These are phyloP conservation scores for Lecanicillium sp. DNA, from an alignment of 2,329 filamentous ascomycete species.

Conservation along the genomic window DNA sequence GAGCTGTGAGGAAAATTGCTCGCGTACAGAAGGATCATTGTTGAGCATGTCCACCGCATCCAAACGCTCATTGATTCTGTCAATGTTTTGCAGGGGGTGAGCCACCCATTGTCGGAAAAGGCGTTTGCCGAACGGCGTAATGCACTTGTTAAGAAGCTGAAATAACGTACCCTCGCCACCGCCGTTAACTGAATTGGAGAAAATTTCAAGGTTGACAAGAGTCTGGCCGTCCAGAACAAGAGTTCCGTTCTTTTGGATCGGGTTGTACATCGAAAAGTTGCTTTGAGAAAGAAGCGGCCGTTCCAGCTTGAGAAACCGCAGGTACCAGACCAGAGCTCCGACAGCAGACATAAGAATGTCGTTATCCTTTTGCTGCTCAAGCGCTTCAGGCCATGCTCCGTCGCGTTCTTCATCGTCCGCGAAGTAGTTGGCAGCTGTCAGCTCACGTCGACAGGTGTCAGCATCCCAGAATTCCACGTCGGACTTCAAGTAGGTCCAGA, in stretches of 20 bases:
- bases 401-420: conserved; percentile 49
- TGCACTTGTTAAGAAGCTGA: conserved; percentile 82
- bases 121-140: conserved; percentile 94
- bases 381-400: conserved; percentile 66
- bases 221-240: conserved; percentile 93
- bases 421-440: conserved; percentile 78
- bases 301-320: conserved; percentile 83
- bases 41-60: conserved; percentile 94
- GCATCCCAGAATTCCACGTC: conserved; percentile 87
- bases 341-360: conserved; percentile 85
- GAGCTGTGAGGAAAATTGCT: conserved; percentile 83
- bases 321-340: conserved; percentile 81
- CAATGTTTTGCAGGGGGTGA: conserved; percentile 81
- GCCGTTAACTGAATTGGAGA: conserved; percentile 87
- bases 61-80: conserved; percentile 85
- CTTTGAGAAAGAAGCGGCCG: conserved; percentile 79
- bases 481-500: conserved; percentile 91
- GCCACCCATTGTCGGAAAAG: conserved; percentile 97
- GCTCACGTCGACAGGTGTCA: conserved; percentile 73
- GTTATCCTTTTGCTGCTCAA: conserved; percentile 68
- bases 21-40: conserved; percentile 70
- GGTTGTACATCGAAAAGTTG: conserved; percentile 87
- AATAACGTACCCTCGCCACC: conserved; percentile 83
- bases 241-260: conserved; percentile 84
- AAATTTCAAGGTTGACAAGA: conserved; percentile 95